phyloP scores from a whole-genome alignment of 306 rosid species.

The Rosa persica region DNA sequence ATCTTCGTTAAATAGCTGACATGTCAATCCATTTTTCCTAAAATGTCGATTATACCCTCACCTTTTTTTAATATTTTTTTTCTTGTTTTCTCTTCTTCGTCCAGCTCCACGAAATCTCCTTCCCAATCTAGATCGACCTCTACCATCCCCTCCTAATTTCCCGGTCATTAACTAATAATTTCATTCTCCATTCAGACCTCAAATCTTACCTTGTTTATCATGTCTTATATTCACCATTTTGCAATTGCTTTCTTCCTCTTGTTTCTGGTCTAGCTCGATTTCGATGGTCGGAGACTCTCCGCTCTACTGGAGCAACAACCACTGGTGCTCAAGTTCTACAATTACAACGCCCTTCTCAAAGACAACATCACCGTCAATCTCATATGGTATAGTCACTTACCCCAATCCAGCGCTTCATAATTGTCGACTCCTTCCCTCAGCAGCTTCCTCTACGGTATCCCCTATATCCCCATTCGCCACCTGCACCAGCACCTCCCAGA shows the following conservation, averaged over 20 bases:
- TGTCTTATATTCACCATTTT: constrained; percentile 34
- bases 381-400: constrained; percentile 77
- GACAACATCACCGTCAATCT: constrained; percentile 76
- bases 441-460: constrained; percentile 29
- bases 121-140: too few relatives aligned
- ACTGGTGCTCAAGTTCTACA: constrained; percentile 66
- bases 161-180: neutral
- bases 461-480: too few relatives aligned
- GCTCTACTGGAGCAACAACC: constrained; percentile 69
- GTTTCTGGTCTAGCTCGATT: neutral
- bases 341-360: constrained; percentile 77
- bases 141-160: neutral
- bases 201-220: neutral
- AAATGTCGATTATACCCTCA: too few relatives aligned
- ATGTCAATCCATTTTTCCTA: too few relatives aligned
- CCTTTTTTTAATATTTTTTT: too few relatives aligned
- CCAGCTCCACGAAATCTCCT: too few relatives aligned
- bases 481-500: too few relatives aligned
- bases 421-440: constrained; percentile 63
- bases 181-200: neutral
- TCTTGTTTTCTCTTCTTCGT: too few relatives aligned
- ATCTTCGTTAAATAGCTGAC: too few relatives aligned
- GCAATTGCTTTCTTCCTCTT: constrained; percentile 36
- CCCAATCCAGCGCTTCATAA: constrained; percentile 70
- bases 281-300: constrained; percentile 31